Evolutionary conservation across 768 basidiomycete genomes (phyloP), one percentile per base, ranked within the genome.

Genomic region (Agrocybe chaxingu): DNA sequence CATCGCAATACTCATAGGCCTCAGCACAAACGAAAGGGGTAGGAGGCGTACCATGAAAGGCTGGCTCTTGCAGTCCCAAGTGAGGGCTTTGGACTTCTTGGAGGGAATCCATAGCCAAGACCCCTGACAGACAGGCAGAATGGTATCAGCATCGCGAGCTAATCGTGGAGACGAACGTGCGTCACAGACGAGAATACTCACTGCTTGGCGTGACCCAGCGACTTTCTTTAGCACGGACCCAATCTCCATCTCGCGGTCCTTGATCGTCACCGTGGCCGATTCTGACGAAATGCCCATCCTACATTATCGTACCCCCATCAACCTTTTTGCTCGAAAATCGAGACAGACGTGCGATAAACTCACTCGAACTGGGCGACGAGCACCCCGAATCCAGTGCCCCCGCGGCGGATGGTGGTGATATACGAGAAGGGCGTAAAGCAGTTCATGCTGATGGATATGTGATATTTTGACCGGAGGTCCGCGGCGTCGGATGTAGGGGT

Each of bases 301-400:
- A 33, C 10, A 0, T 12, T n/a, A 5, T 31, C 33, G 16, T 6
- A 11, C 3, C 3, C 12, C 19, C 2, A 10, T 29, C 3, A 41
- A 7, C 30, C 36, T 18, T 36, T 19, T 11, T 36, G 11, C n/a
- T 42, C 6, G 38, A 10, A 31, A 18, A 18, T 1, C 11, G 37
- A 7, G 12, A 37, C 10, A 4, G 36, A 38, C 30, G 16, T 7
- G 31, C n/a, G 24, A 9, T 33, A 7, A 4, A 53, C 68, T 31
- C 44, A 68, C 67, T 73, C 70, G 58, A 71, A 70, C 29, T 70
- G 66, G 3, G 62, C 70, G 11, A 73, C 63, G 30, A 56, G 45
- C 41, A 66, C 65, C 1, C 68, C 70, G 9, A 55, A 39, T 13
- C 60, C 62, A 1, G 57, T 57, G 13, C 53, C 60, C 8, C 67